phyloP scores from a whole-genome alignment of 78 protist genomes.

The Dictyostelium firmibasis region DNA sequence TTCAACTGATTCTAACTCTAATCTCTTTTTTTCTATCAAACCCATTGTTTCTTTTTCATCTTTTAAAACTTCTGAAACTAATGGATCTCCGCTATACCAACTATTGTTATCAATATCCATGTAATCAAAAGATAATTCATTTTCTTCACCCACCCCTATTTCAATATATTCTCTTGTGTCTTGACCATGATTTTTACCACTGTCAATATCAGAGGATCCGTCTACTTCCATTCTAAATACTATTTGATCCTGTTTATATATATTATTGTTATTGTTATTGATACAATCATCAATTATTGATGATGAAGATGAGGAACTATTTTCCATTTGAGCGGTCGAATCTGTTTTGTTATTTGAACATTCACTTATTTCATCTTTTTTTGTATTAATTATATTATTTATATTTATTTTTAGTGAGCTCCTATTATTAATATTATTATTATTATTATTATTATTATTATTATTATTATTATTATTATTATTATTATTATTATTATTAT shows the following conservation, averaged over 20 bases:
- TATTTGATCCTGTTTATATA: not conserved
- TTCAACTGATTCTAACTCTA: constrained; percentile 40
- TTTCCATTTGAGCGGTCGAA: not conserved
- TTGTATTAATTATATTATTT: not conserved
- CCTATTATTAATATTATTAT: not conserved
- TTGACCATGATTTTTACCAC: not conserved
- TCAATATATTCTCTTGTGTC: not conserved
- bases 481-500: not conserved
- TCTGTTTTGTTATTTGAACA: not conserved
- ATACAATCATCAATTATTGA: not conserved
- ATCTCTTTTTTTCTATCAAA: constrained; percentile 8
- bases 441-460: not conserved
- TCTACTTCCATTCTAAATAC: not conserved
- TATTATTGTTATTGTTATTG: not conserved
- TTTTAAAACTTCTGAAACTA: constrained; percentile 35
- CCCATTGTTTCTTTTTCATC: constrained; percentile 47
- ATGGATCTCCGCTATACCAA: constrained; percentile 75
- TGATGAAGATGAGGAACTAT: not conserved
- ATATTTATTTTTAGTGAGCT: not conserved
- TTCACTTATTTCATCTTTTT: not conserved
- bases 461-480: not conserved
- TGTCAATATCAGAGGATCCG: not conserved
- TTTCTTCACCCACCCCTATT: not conserved
- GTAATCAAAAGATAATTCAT: not conserved
- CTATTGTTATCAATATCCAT: constrained; percentile 66